Evolutionary conservation across 2,329 filamentous ascomycete genomes (phyloP), one percentile per base, ranked within the genome.

Genomic region (Fusarium continuum): DNA sequence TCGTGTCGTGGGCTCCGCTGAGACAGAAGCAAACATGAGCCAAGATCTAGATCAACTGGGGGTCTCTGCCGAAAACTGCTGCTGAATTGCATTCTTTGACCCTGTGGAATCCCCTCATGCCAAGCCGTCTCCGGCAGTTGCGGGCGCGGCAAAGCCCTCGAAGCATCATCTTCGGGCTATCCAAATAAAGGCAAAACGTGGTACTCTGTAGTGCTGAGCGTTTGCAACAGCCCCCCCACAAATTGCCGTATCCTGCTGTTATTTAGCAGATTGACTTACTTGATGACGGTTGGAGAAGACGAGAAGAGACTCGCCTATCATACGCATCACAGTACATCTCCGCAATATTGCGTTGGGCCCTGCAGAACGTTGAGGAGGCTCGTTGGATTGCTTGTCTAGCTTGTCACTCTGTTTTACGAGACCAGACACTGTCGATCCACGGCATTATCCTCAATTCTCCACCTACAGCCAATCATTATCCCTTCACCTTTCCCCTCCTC

Each of bases 151-250:
- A 13, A 19, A 16, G 10, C 22, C 16, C 36, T 28, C 10, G 13
- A 14, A 47, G 32, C 26, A 35, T 19, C 48, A 25, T n/a, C n/a
- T n/a, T n/a, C n/a, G n/a, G n/a, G 46, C 46, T 50, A 63, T 46
- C 55, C 61, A n/a, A 56, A 59, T 34, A 61, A n/a, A 48, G 63
- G 63, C 55, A 66, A 44, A 31, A 39, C 26, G 50, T 32, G 34
- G 53, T 41, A 56, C 31, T 22, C 29, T 36, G 7, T 3, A 32
- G 22, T 39, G 26, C 6, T 23, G 55, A 57, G 57, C 8, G 16
- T 22, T 39, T 32, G 6, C 5, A 3, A 23, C 5, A 40, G 19
- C 43, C 63, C n/a, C n/a, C n/a, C n/a, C 63, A 43, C 63, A 51
- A 61, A 46, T 65, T 59, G 9, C 58, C 14, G 8, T 17, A 59